phyloP scores from a whole-genome alignment of 768 basidiomycete genomes.

The Russula dissimulans region DNA sequence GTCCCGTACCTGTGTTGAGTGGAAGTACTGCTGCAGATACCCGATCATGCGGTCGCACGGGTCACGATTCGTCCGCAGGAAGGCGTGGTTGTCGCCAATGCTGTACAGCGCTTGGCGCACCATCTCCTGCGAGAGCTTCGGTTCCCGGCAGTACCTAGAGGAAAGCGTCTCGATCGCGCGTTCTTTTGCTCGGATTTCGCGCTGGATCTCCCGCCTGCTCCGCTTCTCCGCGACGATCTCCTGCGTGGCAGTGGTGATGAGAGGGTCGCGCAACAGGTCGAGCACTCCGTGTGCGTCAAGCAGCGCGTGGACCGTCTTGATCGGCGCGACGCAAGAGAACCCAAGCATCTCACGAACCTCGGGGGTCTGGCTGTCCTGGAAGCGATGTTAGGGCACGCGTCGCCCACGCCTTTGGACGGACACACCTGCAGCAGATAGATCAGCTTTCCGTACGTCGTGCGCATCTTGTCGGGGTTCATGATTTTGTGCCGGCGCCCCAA shows the following conservation, averaged over 20 bases:
- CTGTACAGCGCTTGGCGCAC: conserved; percentile 76
- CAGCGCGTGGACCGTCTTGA: conserved; percentile 62
- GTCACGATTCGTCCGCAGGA: conserved; percentile 77
- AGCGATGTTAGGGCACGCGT: conserved; percentile 13
- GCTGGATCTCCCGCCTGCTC: conserved; percentile 68
- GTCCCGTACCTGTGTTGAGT: conserved; percentile 60
- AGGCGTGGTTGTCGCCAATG: conserved; percentile 86
- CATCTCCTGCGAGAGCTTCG: conserved; percentile 51
- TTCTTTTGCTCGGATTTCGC: conserved; percentile 77
- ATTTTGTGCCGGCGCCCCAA: conserved; percentile 81
- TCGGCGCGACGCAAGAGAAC: conserved; percentile 71
- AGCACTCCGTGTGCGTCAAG: conserved; percentile 57
- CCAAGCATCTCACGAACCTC: conserved; percentile 73
- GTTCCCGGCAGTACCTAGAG: conserved; percentile 44
- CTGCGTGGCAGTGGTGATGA: conserved; percentile 66
- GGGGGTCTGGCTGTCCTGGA: conserved; percentile 72
- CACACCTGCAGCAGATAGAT: conserved; percentile 74
- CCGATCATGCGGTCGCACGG: conserved; percentile 80
- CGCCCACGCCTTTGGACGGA: neutral
- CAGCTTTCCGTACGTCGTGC: conserved; percentile 79
- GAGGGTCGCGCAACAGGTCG: conserved; percentile 66
- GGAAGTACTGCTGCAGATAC: conserved; percentile 68
- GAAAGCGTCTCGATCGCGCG: conserved; percentile 74
- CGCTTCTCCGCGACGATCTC: conserved; percentile 72
- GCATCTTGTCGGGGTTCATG: conserved; percentile 90